These are phyloP conservation scores for Candida cerambycidarum DNA, from an alignment of 805 yeast species.

Conservation along the genomic window DNA sequence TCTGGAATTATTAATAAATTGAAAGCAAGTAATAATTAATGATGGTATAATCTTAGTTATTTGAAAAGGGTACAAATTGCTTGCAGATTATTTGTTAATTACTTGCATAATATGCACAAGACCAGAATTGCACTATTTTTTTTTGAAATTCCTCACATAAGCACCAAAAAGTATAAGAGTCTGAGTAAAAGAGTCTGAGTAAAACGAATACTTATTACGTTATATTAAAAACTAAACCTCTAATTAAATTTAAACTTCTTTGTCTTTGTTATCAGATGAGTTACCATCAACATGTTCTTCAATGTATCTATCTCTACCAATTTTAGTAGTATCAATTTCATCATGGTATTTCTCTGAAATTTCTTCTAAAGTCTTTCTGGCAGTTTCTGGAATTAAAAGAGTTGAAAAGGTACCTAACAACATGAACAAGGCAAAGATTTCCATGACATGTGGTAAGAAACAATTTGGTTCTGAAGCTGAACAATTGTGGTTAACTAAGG, in stretches of 20 bases:
- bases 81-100: too few species aligned
- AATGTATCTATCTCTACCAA: constrained; percentile 39
- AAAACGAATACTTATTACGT: background rate
- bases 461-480: constrained; percentile 59
- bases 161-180: too few species aligned
- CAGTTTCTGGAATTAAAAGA: constrained; percentile 81
- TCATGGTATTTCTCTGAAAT: constrained; percentile 79
- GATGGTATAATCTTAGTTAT: too few species aligned
- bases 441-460: constrained; percentile 91
- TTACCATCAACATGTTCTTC: constrained; percentile 14
- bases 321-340: constrained; percentile 55
- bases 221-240: background rate
- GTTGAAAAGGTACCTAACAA: constrained; percentile 68
- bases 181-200: too few species aligned
- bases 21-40: too few species aligned
- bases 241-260: constrained; percentile 7
- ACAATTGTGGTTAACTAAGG: constrained; percentile 78
- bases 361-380: constrained; percentile 87
- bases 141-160: too few species aligned
- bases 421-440: constrained; percentile 91
- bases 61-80: too few species aligned
- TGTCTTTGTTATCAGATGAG: constrained; percentile 16
- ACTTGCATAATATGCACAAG: too few species aligned
- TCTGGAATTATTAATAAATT: too few species aligned
- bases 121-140: too few species aligned